Conservation (phyloP, 306 rosid genomes). For the Senna siamea region DNA sequence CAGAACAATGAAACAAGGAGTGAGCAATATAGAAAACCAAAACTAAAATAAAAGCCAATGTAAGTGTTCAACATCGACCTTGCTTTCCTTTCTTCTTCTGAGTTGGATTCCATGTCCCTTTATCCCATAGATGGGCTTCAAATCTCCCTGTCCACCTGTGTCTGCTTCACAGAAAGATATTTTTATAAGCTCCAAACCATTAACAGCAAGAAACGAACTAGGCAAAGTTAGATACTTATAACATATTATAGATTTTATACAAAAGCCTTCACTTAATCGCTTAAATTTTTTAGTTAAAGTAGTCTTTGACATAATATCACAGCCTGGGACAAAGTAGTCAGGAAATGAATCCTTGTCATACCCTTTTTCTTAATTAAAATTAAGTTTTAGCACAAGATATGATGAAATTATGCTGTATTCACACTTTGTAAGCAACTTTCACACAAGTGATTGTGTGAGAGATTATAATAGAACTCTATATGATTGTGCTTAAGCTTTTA, state of each 20-base stretch:
- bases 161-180: conserved; percentile 46
- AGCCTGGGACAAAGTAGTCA: no score
- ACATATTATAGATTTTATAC: no score
- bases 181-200: conserved; percentile 21
- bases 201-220: not conserved
- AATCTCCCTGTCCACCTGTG: conserved; percentile 97
- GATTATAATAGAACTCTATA: no score
- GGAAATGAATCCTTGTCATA: no score
- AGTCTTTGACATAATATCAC: not conserved
- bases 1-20: conserved; percentile 31
- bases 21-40: conserved; percentile 27
- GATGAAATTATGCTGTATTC: no score
- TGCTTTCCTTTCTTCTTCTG: conserved; percentile 97
- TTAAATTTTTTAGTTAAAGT: not conserved
- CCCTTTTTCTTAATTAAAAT: no score
- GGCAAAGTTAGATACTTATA: no score
- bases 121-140: conserved; percentile 99
- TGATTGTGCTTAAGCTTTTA: no score
- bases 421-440: no score
- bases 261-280: not conserved
- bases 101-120: conserved; percentile 92
- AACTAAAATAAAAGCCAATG: not conserved
- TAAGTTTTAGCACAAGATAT: no score
- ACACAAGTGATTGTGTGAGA: no score
- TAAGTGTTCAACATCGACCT: conserved; percentile 52